Conservation (phyloP, 495 filamentous ascomycete genomes). For the Penicillium parvum region DNA sequence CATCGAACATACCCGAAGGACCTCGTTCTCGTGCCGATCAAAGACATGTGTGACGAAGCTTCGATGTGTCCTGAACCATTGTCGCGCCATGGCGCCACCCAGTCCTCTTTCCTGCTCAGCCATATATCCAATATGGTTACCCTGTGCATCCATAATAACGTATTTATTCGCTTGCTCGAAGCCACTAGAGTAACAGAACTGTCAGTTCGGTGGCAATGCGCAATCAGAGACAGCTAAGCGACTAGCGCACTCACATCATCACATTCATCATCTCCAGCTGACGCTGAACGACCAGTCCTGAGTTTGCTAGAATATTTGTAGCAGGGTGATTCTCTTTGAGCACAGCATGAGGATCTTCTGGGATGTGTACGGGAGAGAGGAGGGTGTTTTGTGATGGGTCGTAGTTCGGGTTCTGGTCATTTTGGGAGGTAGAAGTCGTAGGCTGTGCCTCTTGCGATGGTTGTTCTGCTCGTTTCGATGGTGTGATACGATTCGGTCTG, state of each 20-base stretch:
- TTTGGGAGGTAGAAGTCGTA: conserved; percentile 8
- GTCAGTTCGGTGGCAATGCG: neutral
- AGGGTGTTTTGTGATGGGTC: conserved; percentile 45
- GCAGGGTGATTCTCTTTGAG: conserved; percentile 61
- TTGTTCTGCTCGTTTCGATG: conserved; percentile 5
- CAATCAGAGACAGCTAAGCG: neutral
- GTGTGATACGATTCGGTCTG: conserved; percentile 19
- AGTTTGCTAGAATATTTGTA: conserved; percentile 54
- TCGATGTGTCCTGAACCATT: conserved; percentile 62
- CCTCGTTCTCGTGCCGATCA: conserved; percentile 59
- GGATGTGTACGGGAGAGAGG: conserved; percentile 53
- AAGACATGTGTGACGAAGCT: conserved; percentile 70
- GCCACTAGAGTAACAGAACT: conserved; percentile 37
- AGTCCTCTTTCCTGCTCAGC: conserved; percentile 63
- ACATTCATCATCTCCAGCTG: conserved; percentile 70
- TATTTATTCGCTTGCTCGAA: conserved; percentile 74
- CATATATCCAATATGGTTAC: conserved; percentile 65
- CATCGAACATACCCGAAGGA: conserved; percentile 50
- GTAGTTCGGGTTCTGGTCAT: conserved; percentile 23
- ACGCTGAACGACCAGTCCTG: conserved; percentile 59
- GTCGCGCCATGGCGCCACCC: conserved; percentile 53
- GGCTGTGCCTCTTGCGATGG: conserved; percentile 7
- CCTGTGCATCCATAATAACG: conserved; percentile 65
- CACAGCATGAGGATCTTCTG: conserved; percentile 58
- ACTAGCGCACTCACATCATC: conserved; percentile 44